Evolutionary conservation across 2,329 filamentous ascomycete species (phyloP).

Genomic region (Colletotrichum liriopes): DNA sequence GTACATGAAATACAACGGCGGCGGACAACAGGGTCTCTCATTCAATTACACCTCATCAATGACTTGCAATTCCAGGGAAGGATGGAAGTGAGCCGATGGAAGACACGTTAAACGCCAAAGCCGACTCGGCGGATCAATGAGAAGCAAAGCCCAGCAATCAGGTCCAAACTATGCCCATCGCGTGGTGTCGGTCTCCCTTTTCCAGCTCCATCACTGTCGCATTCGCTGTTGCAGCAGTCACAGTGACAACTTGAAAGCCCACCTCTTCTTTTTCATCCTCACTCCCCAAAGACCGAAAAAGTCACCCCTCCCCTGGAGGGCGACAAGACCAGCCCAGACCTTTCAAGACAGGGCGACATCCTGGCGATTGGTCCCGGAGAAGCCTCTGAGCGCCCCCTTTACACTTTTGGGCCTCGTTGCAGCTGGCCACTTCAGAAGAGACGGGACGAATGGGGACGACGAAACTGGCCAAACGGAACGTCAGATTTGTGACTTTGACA

Average conservation of each 20-base stretch:
- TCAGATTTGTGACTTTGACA: neutral
- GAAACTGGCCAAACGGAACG: constrained; percentile 25
- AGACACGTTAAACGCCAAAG: constrained; percentile 13
- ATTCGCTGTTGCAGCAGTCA: constrained; percentile 19
- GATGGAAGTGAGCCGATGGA: too few relatives aligned
- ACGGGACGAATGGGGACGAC: neutral
- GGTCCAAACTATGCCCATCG: constrained; percentile 4
- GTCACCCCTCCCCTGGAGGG: constrained; percentile 12
- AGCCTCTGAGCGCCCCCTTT: constrained; percentile 30
- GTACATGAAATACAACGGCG: constrained; percentile 11
- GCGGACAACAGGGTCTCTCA: too few relatives aligned
- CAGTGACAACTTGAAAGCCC: neutral
- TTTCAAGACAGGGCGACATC: constrained; percentile 28
- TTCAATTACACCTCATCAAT: neutral
- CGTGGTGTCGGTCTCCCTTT: neutral
- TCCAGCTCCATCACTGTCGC: constrained; percentile 11
- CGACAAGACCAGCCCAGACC: constrained; percentile 33
- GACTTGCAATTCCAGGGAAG: too few relatives aligned
- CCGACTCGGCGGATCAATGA: neutral
- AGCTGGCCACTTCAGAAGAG: constrained; percentile 31
- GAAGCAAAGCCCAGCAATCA: constrained; percentile 16
- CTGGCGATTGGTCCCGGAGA: constrained; percentile 32
- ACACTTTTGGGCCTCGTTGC: constrained; percentile 35
- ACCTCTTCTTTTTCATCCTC: neutral
- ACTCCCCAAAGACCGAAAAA: constrained; percentile 5